Base-by-base conservation (phyloP, 2,329 filamentous ascomycete species). In the Pseudogymnoascus sp. region DNA sequence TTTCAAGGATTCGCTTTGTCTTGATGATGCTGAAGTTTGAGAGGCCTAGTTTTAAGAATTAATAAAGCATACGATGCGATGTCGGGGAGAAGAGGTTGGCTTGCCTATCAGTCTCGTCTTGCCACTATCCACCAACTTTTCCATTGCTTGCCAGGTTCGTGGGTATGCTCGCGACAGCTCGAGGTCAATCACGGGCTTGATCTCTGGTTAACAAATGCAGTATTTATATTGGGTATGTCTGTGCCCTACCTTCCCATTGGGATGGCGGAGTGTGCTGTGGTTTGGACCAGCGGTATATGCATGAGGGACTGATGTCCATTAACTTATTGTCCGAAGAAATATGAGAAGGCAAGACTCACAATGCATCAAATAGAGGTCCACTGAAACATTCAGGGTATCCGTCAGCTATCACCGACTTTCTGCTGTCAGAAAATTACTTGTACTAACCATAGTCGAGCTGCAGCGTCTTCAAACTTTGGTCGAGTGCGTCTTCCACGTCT, bases 401-500 rank as follows among this genome's bases (percentile, higher is more conserved):
- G 23, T 64, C 60, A n/a, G 65, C 62, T 60, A 63, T 42, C 16
- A 58, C 62, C 3, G 45, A n/a, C 23, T 19, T 62, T 16, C 62
- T 63, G 36, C 60, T 58, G 19, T 25, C 42, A 41, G 60, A 60
- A 35, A 30, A 63, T 4, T 62, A 62, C 63, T 64, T 64, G n/a
- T 11, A 19, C 22, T 88, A 87, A 80, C 86, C 87, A 70, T 91
- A 90, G 33, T 88, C 81, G 6, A 87, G 87, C 77, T 91, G 91
- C 83, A 91, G 85, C 58, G 87, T 84, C 45, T 90, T 78, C 5
- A 89, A 87, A 89, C 89, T 92, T 77, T 94, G 90, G 79, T 92
- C 83, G 33, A 94, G 81, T 72, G 83, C 90, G 64, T 93, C 78
- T 72, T 94, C 90, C 6, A 94, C 81, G 72, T 93, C 92, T 5